Evolutionary conservation across 1,139 yeast species (phyloP).

Genomic region (Yamadazyma diddensiae): DNA sequence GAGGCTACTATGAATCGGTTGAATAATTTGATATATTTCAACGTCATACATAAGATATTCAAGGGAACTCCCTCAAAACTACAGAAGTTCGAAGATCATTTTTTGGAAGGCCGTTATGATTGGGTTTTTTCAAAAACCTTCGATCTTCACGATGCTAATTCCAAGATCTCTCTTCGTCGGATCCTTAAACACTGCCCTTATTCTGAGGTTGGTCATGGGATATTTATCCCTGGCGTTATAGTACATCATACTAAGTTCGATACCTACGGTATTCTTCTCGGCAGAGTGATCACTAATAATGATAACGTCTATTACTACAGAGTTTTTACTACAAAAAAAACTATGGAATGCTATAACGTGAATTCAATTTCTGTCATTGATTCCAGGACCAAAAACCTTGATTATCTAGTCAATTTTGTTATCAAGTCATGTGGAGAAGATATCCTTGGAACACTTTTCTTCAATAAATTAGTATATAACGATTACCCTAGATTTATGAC

Average conservation of each 20-base stretch:
- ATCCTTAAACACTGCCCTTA: conserved; percentile 6
- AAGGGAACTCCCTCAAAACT: conserved; percentile 5
- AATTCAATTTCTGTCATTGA: conserved; percentile 9
- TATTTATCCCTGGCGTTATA: too few relatives aligned
- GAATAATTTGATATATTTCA: conserved; percentile 18
- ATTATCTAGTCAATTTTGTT: conserved; percentile 6
- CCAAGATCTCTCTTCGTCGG: conserved; percentile 10
- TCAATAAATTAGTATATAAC: background rate
- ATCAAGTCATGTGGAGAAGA: conserved; percentile 14
- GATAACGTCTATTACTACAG: conserved; percentile 8
- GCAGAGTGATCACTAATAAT: conserved; percentile 5
- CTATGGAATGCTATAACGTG: conserved; percentile 13
- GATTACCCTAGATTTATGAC: conserved; percentile 4
- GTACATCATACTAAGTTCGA: conserved; percentile 16
- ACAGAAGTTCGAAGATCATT: conserved; percentile 2
- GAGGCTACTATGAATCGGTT: conserved; percentile 11
- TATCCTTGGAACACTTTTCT: conserved; percentile 8
- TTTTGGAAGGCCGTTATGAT: conserved; percentile 2
- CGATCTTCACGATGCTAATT: conserved; percentile 8
- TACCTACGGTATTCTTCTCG: conserved; percentile 16
- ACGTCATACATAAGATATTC: conserved; percentile 12
- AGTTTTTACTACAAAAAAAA: conserved; percentile 13
- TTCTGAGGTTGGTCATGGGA: too few relatives aligned
- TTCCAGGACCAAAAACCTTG: conserved; percentile 2
- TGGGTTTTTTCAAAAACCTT: conserved; percentile 7